These are phyloP conservation scores for Paracorniculantispora psalliotae DNA, from an alignment of 2,329 filamentous ascomycete species.

Conservation along the genomic window DNA sequence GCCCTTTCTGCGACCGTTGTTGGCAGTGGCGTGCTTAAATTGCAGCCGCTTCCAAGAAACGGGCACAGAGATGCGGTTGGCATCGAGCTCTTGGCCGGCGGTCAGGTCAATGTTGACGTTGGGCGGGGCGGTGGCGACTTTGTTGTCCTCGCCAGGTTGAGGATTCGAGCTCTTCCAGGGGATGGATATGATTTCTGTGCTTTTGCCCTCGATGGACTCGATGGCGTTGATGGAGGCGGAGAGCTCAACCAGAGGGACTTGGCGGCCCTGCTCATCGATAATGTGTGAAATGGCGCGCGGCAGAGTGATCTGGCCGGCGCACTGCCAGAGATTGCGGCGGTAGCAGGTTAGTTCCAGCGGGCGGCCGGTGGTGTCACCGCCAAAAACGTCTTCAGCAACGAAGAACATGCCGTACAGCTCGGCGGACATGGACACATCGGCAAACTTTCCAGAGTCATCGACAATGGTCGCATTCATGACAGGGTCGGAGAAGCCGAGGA, in stretches of 20 bases:
- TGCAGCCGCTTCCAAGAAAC: constrained; percentile 92
- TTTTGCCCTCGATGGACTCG: constrained; percentile 88
- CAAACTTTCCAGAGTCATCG: constrained; percentile 59
- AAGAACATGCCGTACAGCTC: constrained; percentile 89
- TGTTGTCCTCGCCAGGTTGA: constrained; percentile 45
- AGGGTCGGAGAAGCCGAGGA: constrained; percentile 68
- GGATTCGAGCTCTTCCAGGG: constrained; percentile 82
- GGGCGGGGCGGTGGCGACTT: constrained; percentile 46
- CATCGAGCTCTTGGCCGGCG: constrained; percentile 66
- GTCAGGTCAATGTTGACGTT: constrained; percentile 51
- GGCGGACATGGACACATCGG: constrained; percentile 62
- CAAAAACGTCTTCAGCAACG: constrained; percentile 74
- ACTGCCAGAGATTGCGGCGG: constrained; percentile 89
- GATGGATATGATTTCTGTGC: constrained; percentile 91
- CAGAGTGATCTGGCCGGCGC: constrained; percentile 78
- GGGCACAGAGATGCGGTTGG: constrained; percentile 71
- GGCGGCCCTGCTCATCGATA: constrained; percentile 68
- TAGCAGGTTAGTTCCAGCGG: constrained; percentile 90
- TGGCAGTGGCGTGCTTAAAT: constrained; percentile 93
- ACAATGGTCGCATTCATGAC: constrained; percentile 56
- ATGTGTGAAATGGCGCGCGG: constrained; percentile 68
- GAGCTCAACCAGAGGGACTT: constrained; percentile 70
- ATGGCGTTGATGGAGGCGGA: constrained; percentile 78
- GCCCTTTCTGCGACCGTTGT: constrained; percentile 90
- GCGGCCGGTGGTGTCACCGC: constrained; percentile 50